phyloP scores from a whole-genome alignment of 2,329 filamentous ascomycete species.

The Paradendryphiella salina region DNA sequence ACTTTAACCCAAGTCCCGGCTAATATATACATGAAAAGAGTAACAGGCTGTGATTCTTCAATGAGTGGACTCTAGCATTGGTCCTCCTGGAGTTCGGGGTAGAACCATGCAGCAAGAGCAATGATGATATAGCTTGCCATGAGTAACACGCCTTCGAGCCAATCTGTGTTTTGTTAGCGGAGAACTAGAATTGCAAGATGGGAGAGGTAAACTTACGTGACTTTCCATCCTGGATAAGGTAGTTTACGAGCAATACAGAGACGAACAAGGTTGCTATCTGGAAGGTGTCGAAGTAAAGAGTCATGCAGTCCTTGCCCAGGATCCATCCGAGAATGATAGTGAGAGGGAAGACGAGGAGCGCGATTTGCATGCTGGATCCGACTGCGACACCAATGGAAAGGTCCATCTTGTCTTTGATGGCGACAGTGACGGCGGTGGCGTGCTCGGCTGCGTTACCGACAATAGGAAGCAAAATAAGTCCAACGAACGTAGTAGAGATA shows the following conservation, averaged over 20 bases:
- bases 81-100: conserved; percentile 36
- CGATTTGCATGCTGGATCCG: conserved; percentile 68
- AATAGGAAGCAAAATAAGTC: conserved; percentile 66
- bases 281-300: conserved; percentile 83
- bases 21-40: conserved; percentile 2
- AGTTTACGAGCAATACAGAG: conserved; percentile 61
- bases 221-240: conserved; percentile 64
- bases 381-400: conserved; percentile 67
- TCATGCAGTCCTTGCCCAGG: conserved; percentile 65
- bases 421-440: conserved; percentile 64
- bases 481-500: conserved; percentile 64
- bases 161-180: conserved; percentile 46
- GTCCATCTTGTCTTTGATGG: conserved; percentile 70
- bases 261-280: conserved; percentile 72
- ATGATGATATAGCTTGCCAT: conserved; percentile 66
- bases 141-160: conserved; percentile 64
- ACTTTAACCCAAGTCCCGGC: neutral
- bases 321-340: conserved; percentile 66
- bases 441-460: conserved; percentile 69
- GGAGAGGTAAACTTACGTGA: conserved; percentile 44
- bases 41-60: neutral
- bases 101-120: conserved; percentile 61
- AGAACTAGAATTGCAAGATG: neutral
- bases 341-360: conserved; percentile 63
- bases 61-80: conserved; percentile 17